A percentile compares a stretch with the other conserved stretches of the same genome.
Evolutionary conservation across 352 stramenopile species (phyloP).

Genomic region (Phytophthora foliorum): DNA sequence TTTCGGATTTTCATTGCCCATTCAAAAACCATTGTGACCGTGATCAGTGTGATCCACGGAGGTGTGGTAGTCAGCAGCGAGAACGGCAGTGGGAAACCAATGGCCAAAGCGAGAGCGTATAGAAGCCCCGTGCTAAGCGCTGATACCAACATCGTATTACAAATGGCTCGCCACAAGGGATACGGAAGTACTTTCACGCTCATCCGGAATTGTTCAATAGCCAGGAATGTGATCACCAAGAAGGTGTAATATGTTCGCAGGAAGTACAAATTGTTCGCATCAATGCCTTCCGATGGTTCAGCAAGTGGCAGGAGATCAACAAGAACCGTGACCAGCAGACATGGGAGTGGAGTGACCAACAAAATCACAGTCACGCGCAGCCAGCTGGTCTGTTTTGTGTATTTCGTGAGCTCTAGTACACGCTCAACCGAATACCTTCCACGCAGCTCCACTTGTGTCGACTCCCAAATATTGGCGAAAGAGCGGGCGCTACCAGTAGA

Average conservation of each 20-base stretch:
- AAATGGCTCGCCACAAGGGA: neutral
- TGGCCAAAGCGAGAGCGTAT: neutral
- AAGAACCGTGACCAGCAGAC: constrained; percentile 25
- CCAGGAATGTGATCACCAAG: constrained; percentile 21
- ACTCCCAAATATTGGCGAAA: constrained; percentile 15
- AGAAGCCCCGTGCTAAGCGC: constrained; percentile 9
- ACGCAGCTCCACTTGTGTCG: constrained; percentile 32
- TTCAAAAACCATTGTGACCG: constrained; percentile 8
- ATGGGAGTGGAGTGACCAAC: constrained; percentile 25
- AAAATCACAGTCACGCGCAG: constrained; percentile 12
- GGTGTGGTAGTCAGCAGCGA: neutral
- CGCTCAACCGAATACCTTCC: constrained; percentile 27
- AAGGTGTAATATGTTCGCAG: constrained; percentile 23
- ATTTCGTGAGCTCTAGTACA: constrained; percentile 15
- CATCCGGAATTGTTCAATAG: constrained; percentile 26
- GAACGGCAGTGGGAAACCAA: constrained; percentile 6
- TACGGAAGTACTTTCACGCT: constrained; percentile 16
- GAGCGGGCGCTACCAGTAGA: neutral
- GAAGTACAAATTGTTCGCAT: constrained; percentile 30
- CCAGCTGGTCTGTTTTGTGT: constrained; percentile 16
- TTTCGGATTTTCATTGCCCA: constrained; percentile 12
- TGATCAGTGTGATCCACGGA: constrained; percentile 6
- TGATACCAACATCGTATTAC: neutral
- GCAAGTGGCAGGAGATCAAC: constrained; percentile 29
- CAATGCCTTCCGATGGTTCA: constrained; percentile 10